Percentiles rank a stretch among this genome's conserved stretches.
Evolutionary conservation across 1,284 basidiomycete species (phyloP).

Genomic region (Trichosporon ovoides): DNA sequence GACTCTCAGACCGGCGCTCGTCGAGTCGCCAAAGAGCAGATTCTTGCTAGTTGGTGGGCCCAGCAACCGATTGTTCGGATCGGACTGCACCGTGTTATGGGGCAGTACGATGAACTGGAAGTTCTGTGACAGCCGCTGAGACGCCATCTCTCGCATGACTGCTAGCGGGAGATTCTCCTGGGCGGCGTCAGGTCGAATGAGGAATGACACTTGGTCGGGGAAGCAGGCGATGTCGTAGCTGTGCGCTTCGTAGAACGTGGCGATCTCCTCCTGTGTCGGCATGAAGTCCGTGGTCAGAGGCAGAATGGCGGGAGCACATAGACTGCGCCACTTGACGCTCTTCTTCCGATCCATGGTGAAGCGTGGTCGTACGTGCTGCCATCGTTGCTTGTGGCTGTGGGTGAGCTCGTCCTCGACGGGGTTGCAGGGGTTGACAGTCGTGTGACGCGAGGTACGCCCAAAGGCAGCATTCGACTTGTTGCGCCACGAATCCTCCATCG

Average conservation of each 20-base stretch:
- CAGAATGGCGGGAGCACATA: conserved; percentile 76
- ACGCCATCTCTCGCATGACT: conserved; percentile 90
- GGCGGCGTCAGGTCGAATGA: conserved; percentile 53
- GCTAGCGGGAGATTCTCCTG: conserved; percentile 64
- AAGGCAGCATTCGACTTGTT: conserved; percentile 30
- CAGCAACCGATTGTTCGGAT: conserved; percentile 2
- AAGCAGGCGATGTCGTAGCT: conserved; percentile 50
- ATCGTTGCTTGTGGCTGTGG: conserved; percentile 63
- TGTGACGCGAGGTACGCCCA: conserved; percentile 34
- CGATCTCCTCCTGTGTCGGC: conserved; percentile 68
- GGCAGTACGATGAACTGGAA: conserved; percentile 79
- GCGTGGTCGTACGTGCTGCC: conserved; percentile 82
- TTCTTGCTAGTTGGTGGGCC: conserved; percentile 51
- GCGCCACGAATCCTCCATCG: conserved; percentile 39
- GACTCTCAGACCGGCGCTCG: conserved; percentile 51
- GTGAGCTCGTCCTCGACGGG: conserved; percentile 23
- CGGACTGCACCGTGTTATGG: conserved; percentile 26
- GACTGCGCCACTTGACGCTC: conserved; percentile 86
- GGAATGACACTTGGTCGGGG: conserved; percentile 54
- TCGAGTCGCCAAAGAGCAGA: conserved; percentile 58
- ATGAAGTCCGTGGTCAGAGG: conserved; percentile 90
- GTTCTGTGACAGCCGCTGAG: conserved; percentile 79
- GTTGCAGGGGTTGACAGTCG: conserved; percentile 47
- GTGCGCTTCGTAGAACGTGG: conserved; percentile 71
- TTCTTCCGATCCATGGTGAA: conserved; percentile 62